Evolutionary conservation across 2,329 filamentous ascomycete species (phyloP).

Genomic region (Fusarium zealandicum): DNA sequence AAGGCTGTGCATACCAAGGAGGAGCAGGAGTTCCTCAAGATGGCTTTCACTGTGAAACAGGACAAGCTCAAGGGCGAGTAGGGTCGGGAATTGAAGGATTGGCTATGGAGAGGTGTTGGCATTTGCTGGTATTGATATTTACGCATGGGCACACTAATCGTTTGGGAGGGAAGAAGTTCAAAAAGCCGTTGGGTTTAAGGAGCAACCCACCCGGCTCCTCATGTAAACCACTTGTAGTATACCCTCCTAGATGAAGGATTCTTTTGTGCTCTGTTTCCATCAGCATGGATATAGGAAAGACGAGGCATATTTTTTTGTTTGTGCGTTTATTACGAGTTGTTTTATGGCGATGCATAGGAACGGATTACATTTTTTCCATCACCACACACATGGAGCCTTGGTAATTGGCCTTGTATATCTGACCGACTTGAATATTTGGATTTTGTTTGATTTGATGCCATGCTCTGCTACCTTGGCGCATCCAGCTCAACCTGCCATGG

Average conservation of each 20-base stretch:
- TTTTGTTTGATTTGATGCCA: constrained; percentile 5
- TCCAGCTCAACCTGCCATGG: constrained; percentile 72
- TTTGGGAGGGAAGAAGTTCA: constrained; percentile 36
- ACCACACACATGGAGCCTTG: background rate
- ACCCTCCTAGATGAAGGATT: constrained; percentile 43
- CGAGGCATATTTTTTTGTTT: constrained; percentile 35
- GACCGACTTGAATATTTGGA: background rate
- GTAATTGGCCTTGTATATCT: background rate
- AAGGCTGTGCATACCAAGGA: constrained; percentile 91
- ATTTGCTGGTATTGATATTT: constrained; percentile 21
- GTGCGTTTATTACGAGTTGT: constrained; percentile 9
- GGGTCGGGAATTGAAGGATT: constrained; percentile 8
- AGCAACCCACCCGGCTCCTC: constrained; percentile 31
- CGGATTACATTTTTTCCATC: background rate
- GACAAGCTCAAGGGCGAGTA: constrained; percentile 75
- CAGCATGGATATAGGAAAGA: constrained; percentile 37
- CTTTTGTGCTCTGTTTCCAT: constrained; percentile 33
- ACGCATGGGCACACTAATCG: constrained; percentile 29
- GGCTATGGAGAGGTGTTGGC: constrained; percentile 17
- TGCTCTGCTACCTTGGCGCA: constrained; percentile 18
- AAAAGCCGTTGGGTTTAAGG: constrained; percentile 35
- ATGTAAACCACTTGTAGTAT: constrained; percentile 47
- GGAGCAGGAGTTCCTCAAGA: constrained; percentile 81
- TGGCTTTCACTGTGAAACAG: constrained; percentile 69
- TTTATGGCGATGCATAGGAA: constrained; percentile 11